Percentiles rank a stretch among this genome's conserved stretches.
These are phyloP conservation scores for Iberis pinnata DNA, from an alignment of 345 rosid species.

Conservation along the genomic window DNA sequence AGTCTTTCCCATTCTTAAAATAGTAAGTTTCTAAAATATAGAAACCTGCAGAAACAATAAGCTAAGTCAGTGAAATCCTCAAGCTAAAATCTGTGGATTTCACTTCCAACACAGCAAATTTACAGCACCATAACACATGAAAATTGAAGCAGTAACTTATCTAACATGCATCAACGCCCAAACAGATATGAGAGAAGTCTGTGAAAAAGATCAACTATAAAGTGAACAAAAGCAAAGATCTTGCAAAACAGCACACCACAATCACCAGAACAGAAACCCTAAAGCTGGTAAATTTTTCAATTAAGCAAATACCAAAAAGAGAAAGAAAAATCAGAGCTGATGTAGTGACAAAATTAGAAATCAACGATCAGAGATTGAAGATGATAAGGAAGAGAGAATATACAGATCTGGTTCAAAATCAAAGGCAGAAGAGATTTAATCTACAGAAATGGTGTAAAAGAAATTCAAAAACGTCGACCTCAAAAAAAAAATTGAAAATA, in stretches of 20 bases:
- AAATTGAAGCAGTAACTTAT: slow-evolving; percentile 6
- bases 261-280: background rate
- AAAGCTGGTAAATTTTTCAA: background rate
- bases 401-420: slow-evolving; percentile 16
- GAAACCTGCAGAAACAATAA: slow-evolving; percentile 27
- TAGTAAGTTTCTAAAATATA: slow-evolving; percentile 5
- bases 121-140: slow-evolving; percentile 1
- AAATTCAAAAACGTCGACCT: slow-evolving; percentile 17
- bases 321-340: background rate
- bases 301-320: background rate
- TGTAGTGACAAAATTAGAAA: no score
- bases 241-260: no score
- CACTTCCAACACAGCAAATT: background rate
- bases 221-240: slow-evolving; percentile 21
- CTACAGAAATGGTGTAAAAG: background rate
- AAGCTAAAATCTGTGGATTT: background rate
- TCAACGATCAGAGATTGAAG: background rate
- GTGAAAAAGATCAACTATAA: background rate
- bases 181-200: background rate
- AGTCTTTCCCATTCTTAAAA: slow-evolving; percentile 53
- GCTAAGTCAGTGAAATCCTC: background rate
- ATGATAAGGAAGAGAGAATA: background rate
- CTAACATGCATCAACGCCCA: background rate
- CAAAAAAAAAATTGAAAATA: slow-evolving; percentile 12
- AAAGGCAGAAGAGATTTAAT: slow-evolving; percentile 2